Evolutionary conservation across 2,329 filamentous ascomycete species (phyloP).

Genomic region (Xylariomycetidae sp.): DNA sequence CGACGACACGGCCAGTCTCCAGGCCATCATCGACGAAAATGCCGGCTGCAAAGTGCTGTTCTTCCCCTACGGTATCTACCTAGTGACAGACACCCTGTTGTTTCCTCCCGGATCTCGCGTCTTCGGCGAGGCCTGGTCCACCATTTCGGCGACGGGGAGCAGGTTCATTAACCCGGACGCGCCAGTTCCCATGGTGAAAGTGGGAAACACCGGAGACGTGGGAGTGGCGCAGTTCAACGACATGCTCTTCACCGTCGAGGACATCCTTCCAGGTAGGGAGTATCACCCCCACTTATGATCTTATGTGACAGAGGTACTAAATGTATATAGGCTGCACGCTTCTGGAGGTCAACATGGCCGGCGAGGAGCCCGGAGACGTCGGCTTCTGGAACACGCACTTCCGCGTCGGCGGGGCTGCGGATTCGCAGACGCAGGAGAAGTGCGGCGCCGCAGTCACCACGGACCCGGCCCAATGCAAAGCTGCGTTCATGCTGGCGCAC

Average conservation of each 20-base stretch:
- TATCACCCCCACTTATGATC: too few species aligned
- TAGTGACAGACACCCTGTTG: constrained; percentile 40
- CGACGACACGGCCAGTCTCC: constrained; percentile 29
- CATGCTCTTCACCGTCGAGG: constrained; percentile 46
- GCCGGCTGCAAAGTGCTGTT: constrained; percentile 34
- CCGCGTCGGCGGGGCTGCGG: constrained; percentile 40
- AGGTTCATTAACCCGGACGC: constrained; percentile 36
- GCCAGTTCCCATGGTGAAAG: constrained; percentile 16
- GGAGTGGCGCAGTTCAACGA: constrained; percentile 48
- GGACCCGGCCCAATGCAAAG: constrained; percentile 37
- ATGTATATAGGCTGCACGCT: too few species aligned
- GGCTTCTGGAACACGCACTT: constrained; percentile 44
- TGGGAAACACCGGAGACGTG: constrained; percentile 46
- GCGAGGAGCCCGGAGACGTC: constrained; percentile 41
- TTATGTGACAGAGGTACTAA: too few species aligned
- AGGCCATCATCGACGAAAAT: constrained; percentile 25
- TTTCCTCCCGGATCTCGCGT: constrained; percentile 46
- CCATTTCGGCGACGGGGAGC: constrained; percentile 42
- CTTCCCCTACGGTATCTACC: constrained; percentile 40
- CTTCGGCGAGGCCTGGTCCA: constrained; percentile 51
- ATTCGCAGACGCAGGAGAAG: constrained; percentile 31
- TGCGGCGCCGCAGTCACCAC: constrained; percentile 24
- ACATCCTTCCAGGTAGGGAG: constrained; percentile 39
- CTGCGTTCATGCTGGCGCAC: constrained; percentile 45
- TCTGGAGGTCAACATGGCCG: constrained; percentile 47